Evolutionary conservation across 1,139 yeast genomes (phyloP).

Genomic region (Pichia inconspicua): DNA sequence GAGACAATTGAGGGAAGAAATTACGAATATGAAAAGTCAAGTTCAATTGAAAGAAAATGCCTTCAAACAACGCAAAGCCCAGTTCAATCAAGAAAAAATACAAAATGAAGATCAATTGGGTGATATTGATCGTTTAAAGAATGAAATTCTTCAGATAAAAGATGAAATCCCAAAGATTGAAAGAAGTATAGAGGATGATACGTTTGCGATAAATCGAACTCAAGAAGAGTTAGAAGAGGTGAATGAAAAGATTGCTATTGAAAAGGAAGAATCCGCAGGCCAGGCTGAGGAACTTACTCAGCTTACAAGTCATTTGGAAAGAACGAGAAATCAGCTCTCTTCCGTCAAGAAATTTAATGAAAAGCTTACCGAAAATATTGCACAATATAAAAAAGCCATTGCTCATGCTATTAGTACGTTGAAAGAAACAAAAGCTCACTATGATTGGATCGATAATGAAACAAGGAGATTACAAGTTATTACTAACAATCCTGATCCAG

Average conservation of each 20-base stretch:
- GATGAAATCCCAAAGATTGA: constrained; percentile 30
- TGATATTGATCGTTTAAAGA: constrained; percentile 46
- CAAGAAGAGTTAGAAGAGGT: constrained; percentile 31
- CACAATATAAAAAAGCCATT: constrained; percentile 3
- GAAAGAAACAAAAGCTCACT: constrained; percentile 5
- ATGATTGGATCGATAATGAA: constrained; percentile 10
- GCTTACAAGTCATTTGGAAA: constrained; percentile 43
- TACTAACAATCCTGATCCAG: constrained; percentile 53
- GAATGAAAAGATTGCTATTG: constrained; percentile 47
- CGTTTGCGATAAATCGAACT: constrained; percentile 28
- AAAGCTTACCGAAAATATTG: neutral
- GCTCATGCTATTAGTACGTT: constrained; percentile 1
- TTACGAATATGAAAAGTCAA: constrained; percentile 33
- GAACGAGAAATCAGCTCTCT: constrained; percentile 44
- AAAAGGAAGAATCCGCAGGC: constrained; percentile 56
- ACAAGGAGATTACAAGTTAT: constrained; percentile 30
- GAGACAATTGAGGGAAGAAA: constrained; percentile 55
- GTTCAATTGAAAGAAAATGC: constrained; percentile 36
- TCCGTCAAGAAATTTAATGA: constrained; percentile 24
- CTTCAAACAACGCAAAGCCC: constrained; percentile 41
- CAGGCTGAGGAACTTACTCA: constrained; percentile 73
- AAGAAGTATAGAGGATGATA: constrained; percentile 34
- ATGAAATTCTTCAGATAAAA: constrained; percentile 44
- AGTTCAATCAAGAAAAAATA: constrained; percentile 58
- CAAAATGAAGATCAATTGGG: constrained; percentile 61